Evolutionary conservation across 2,329 filamentous ascomycete species (phyloP).

Genomic region (Botrytis tulipae): DNA sequence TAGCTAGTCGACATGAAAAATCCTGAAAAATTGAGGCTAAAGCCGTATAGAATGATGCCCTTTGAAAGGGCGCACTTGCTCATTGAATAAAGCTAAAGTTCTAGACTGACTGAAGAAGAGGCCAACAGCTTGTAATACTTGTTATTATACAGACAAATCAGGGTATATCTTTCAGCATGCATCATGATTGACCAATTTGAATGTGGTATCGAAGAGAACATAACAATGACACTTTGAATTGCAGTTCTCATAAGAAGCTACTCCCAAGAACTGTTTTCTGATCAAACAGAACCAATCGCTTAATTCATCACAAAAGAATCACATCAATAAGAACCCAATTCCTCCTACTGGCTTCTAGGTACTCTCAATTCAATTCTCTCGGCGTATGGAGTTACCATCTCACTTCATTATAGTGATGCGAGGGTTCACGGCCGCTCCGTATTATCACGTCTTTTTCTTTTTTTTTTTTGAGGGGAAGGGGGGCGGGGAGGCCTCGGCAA

Average conservation of each 20-base stretch:
- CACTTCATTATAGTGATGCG: too few relatives aligned
- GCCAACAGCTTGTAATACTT: not conserved
- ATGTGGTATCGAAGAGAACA: not conserved
- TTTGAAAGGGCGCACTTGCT: not conserved
- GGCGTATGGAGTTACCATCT: accelerated
- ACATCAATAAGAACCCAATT: too few relatives aligned
- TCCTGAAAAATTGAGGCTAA: accelerated
- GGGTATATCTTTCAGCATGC: not conserved
- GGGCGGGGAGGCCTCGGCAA: too few relatives aligned
- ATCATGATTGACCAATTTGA: not conserved
- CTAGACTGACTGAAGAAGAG: not conserved
- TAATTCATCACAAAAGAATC: too few relatives aligned
- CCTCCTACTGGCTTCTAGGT: accelerated
- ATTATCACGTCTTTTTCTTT: too few relatives aligned
- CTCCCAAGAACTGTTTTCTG: accelerated
- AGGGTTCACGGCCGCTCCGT: accelerated
- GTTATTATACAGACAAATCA: accelerated
- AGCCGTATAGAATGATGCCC: not conserved
- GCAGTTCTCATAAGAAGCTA: not conserved
- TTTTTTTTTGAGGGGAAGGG: too few relatives aligned
- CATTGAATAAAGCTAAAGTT: not conserved
- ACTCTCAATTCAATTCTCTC: too few relatives aligned
- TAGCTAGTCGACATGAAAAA: not conserved
- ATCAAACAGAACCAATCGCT: too few relatives aligned
- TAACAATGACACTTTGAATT: not conserved